Evolutionary conservation across 2,329 filamentous ascomycete species (phyloP), one percentile per base, ranked within the genome.

Genomic region (Trichoderma koningii): DNA sequence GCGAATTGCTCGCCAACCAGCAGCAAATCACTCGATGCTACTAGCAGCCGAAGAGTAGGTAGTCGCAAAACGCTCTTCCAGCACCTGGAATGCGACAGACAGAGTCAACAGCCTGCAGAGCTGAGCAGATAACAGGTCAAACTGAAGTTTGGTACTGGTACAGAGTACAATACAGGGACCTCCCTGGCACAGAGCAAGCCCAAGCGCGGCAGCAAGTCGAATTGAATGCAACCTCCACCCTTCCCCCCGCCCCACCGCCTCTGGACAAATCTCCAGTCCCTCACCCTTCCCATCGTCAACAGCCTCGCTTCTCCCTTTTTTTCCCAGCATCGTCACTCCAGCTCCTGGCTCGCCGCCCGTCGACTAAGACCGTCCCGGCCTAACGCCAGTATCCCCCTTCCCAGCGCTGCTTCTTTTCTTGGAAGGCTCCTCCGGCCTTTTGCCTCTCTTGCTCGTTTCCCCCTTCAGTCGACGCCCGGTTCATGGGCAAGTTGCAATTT

Each of bases 251-350:
- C 63, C 55, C 63, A 65, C 63, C 59, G 38, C 41, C 63, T 47
- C 63, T 52, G 50, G 50, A 26, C 28, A 19, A 28, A n/a, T 44
- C 17, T 44, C 12, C 28, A 30, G 28, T 34, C 26, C 26, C 41
- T 63, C 57, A 60, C 17, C 34, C 9, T 9, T 3, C 30, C 6
- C 7, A 3, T 30, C 23, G 1, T 45, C 55, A 28, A 38, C 34
- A 53, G 50, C 38, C 56, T 66, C 59, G 47, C 66, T 57, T 64
- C 59, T 70, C 67, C 62, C 62, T 60, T 63, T 57, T 57, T 59
- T 3, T 28, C 48, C 34, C 26, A 30, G 55, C 48, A 38, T 38
- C 34, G 34, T 38, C 34, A 38, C 34, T 38, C 12, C 34, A 26
- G 21, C 19, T 19, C 12, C 50, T 47, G 26, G 50, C 59, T 63